Evolutionary conservation across 164 flowering plant genomes (phyloP).

Genomic region (Aristolochia fimbriata): DNA sequence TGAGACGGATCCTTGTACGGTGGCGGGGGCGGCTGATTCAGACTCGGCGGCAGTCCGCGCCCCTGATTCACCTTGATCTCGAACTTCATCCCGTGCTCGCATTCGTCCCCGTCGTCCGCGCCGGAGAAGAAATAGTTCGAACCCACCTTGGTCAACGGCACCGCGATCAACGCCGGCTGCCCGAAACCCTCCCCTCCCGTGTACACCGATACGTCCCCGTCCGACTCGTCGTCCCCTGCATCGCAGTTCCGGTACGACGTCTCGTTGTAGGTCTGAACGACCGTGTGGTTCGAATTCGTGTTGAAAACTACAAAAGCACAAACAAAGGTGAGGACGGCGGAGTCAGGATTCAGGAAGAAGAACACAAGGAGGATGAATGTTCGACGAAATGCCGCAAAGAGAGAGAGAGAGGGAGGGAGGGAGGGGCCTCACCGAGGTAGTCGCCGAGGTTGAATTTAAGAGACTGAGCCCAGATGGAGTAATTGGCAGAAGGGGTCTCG

Average conservation of each 20-base stretch:
- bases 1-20: constrained; percentile 28
- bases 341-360: no score
- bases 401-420: neutral
- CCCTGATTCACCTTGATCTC: constrained; percentile 51
- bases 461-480: constrained; percentile 55
- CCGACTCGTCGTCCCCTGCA: constrained; percentile 30
- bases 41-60: constrained; percentile 68
- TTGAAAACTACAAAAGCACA: constrained; percentile 43
- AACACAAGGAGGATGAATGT: neutral
- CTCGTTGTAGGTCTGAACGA: constrained; percentile 71
- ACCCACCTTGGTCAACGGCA: constrained; percentile 52
- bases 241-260: constrained; percentile 51
- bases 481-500: constrained; percentile 42
- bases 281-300: constrained; percentile 59
- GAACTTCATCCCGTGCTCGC: constrained; percentile 61
- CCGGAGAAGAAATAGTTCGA: constrained; percentile 67
- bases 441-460: constrained; percentile 79
- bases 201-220: constrained; percentile 39
- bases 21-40: constrained; percentile 85
- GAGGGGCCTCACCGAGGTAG: constrained; percentile 44
- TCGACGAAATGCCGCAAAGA: neutral
- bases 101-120: constrained; percentile 54
- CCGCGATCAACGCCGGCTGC: constrained; percentile 23
- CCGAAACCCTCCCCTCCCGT: constrained; percentile 27
- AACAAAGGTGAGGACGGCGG: no score